phyloP scores from a whole-genome alignment of 2,329 filamentous ascomycete species.

The Trichophyton benhamiae region DNA sequence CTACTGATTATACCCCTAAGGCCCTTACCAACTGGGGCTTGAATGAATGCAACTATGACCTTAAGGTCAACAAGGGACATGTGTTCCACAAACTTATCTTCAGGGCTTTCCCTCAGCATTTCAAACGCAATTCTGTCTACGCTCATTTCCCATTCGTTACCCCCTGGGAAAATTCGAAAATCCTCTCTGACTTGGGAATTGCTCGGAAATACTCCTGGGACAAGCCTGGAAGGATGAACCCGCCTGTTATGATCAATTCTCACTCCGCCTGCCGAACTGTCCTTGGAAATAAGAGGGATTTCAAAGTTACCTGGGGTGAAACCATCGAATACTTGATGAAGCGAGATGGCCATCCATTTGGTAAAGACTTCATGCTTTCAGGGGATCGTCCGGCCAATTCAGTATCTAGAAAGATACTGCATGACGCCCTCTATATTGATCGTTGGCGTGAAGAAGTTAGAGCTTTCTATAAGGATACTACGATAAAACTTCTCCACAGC shows the following conservation, averaged over 20 bases:
- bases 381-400: constrained; percentile 14
- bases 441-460: constrained; percentile 12
- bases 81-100: constrained; percentile 22
- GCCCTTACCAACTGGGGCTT: constrained; percentile 32
- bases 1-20: constrained; percentile 19
- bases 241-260: constrained; percentile 11
- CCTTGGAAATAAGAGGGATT: constrained; percentile 16
- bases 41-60: constrained; percentile 25
- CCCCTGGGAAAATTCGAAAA: constrained; percentile 17
- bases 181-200: constrained; percentile 15
- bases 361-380: constrained; percentile 17
- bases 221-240: constrained; percentile 10
- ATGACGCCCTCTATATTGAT: constrained; percentile 14
- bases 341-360: constrained; percentile 13
- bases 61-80: constrained; percentile 16
- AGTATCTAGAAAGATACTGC: constrained; percentile 14
- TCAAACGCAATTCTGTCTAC: constrained; percentile 19
- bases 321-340: constrained; percentile 14
- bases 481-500: constrained; percentile 11
- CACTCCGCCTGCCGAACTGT: constrained; percentile 13
- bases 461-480: constrained; percentile 14
- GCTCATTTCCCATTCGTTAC: constrained; percentile 20
- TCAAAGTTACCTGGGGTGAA: constrained; percentile 18
- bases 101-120: constrained; percentile 19
- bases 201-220: constrained; percentile 16